A percentile compares a stretch with the other conserved stretches of the same genome.
These are phyloP conservation scores for Orbilia brochopaga DNA, from an alignment of 2,329 filamentous ascomycete genomes.

Conservation along the genomic window DNA sequence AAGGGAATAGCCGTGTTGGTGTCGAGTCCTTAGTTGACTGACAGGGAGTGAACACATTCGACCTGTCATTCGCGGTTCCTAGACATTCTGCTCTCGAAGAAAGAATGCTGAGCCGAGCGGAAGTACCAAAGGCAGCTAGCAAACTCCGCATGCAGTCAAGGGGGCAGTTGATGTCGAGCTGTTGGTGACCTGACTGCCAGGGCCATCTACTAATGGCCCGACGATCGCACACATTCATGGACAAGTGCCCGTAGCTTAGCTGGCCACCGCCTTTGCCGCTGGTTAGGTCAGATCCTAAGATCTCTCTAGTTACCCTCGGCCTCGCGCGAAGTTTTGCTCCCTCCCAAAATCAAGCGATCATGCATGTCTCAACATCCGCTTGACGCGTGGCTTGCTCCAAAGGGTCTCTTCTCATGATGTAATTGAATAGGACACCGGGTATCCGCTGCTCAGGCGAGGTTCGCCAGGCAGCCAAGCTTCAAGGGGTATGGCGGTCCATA, in stretches of 20 bases:
- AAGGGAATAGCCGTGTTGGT: constrained; percentile 33
- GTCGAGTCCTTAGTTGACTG: constrained; percentile 11
- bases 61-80: constrained; percentile 28
- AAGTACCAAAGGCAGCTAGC: constrained; percentile 39
- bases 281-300: too few species aligned
- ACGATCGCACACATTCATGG: constrained; percentile 33
- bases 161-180: constrained; percentile 32
- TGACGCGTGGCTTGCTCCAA: constrained; percentile 41
- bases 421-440: constrained; percentile 16
- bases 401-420: constrained; percentile 29
- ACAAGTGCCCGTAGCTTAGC: constrained; percentile 49
- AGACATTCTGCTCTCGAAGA: constrained; percentile 34
- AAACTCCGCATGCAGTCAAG: constrained; percentile 28
- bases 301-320: neutral
- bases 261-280: constrained; percentile 2
- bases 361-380: constrained; percentile 42
- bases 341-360: constrained; percentile 15
- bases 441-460: neutral
- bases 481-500: neutral
- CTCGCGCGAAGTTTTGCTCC: constrained; percentile 26
- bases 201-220: constrained; percentile 4
- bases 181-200: constrained; percentile 25
- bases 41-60: constrained; percentile 20
- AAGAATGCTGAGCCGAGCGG: constrained; percentile 43
- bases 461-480: constrained; percentile 3